Evolutionary conservation across 2,329 filamentous ascomycete genomes (phyloP).

Genomic region (Paracamarosporium sp.): DNA sequence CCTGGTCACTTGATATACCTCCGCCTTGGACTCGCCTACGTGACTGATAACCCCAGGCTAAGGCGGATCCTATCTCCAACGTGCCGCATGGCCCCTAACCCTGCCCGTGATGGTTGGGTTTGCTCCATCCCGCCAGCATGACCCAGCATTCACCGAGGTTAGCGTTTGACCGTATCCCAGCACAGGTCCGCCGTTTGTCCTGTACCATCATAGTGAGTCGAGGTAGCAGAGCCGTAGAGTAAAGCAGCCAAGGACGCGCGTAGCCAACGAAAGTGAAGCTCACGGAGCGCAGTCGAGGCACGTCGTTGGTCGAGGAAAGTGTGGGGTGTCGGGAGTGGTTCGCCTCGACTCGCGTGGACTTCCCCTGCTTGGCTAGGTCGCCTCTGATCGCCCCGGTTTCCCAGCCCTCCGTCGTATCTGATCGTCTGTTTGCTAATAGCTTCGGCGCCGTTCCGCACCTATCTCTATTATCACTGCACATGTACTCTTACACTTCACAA

Average conservation of each 20-base stretch:
- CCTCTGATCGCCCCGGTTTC: constrained; percentile 7
- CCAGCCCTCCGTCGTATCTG: background rate
- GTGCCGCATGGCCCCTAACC: constrained; percentile 28
- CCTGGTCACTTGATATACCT: constrained; percentile 40
- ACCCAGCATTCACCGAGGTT: background rate
- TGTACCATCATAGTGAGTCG: background rate
- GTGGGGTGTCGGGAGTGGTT: constrained; percentile 12
- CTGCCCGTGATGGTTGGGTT: constrained; percentile 20
- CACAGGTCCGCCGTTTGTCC: constrained; percentile 6
- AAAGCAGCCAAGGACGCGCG: constrained; percentile 12
- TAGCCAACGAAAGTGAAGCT: constrained; percentile 12
- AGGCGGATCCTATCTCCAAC: constrained; percentile 34
- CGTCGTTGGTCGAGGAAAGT: constrained; percentile 22
- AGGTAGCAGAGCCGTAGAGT: background rate
- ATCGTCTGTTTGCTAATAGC: background rate
- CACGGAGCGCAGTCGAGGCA: background rate
- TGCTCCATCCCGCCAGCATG: constrained; percentile 25
- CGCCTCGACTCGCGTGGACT: constrained; percentile 36
- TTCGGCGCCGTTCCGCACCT: background rate
- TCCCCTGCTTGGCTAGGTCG: constrained; percentile 25
- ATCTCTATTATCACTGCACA: background rate
- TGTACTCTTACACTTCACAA: background rate
- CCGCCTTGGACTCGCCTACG: constrained; percentile 33
- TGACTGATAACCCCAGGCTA: constrained; percentile 26
- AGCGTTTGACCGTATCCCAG: background rate